These are phyloP conservation scores for Aspergillus sclerotiicarbonarius DNA, from an alignment of 495 filamentous ascomycete species.

Conservation along the genomic window DNA sequence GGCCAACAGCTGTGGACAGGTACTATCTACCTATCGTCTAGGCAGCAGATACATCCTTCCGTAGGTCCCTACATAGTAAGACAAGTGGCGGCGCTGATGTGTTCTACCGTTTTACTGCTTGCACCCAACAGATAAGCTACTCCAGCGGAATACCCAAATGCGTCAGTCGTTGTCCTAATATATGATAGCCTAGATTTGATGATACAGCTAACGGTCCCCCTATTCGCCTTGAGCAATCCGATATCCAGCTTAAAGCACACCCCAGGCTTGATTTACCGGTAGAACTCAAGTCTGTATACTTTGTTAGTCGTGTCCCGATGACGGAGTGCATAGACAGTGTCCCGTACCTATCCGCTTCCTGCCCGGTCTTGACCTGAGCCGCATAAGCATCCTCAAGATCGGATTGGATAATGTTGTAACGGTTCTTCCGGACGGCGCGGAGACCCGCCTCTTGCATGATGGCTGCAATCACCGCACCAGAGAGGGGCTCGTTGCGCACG, in stretches of 20 bases:
- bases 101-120: background rate
- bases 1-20: constrained; percentile 1
- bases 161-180: constrained; percentile 26
- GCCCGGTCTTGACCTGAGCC: constrained; percentile 87
- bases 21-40: background rate
- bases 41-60: background rate
- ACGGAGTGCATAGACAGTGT: background rate
- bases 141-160: constrained; percentile 4
- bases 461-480: constrained; percentile 93
- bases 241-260: constrained; percentile 16
- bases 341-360: constrained; percentile 61
- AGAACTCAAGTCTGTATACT: constrained; percentile 52
- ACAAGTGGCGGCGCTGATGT: background rate
- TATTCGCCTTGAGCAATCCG: constrained; percentile 24
- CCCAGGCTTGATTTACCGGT: constrained; percentile 39
- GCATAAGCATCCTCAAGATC: constrained; percentile 96
- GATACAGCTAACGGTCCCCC: constrained; percentile 35
- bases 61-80: background rate
- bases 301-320: constrained; percentile 19
- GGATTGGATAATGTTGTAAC: constrained; percentile 96
- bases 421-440: constrained; percentile 92
- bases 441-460: constrained; percentile 99
- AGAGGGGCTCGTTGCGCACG: constrained; percentile 91
- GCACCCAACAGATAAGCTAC: constrained; percentile 1
- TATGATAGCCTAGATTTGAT: constrained; percentile 30